Percentiles rank a stretch among this genome's conserved stretches.
Conservation (phyloP, 148 eudicot genomes). For the Camellia lanceoleosa region DNA sequence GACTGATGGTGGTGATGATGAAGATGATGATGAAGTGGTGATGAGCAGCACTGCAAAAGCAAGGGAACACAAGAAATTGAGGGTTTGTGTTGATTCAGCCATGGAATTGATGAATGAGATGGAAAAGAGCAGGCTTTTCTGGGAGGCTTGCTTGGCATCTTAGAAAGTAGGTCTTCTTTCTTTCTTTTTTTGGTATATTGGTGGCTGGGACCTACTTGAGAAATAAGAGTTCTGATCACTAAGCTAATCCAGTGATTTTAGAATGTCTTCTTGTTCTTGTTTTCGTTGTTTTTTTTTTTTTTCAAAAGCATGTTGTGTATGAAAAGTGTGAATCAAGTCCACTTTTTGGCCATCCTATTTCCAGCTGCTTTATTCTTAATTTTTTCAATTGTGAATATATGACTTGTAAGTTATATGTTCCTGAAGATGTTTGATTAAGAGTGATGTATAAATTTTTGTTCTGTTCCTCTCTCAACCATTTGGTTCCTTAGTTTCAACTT, state of each 20-base stretch:
- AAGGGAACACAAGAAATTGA: conserved; percentile 29
- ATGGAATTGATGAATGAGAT: conserved; percentile 40
- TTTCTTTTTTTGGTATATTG: too few species aligned
- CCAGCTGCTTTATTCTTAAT: background rate
- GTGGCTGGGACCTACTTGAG: too few species aligned
- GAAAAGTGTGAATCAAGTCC: background rate
- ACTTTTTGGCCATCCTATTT: background rate
- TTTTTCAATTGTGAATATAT: background rate
- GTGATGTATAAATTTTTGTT: background rate
- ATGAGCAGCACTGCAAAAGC: conserved; percentile 5
- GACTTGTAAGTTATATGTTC: background rate
- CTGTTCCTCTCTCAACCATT: background rate
- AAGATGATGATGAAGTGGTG: conserved; percentile 15
- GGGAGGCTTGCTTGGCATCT: conserved; percentile 88
- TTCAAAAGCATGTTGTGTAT: background rate
- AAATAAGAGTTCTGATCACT: too few species aligned
- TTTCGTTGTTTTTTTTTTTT: background rate
- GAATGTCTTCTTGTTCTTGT: too few species aligned
- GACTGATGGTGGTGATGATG: background rate
- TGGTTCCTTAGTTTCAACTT: background rate
- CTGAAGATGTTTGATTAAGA: background rate
- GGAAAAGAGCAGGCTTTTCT: conserved; percentile 63
- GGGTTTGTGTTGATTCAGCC: conserved; percentile 36
- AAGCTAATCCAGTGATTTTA: too few species aligned
- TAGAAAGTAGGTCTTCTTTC: conserved; percentile 1